Conservation (phyloP, 345 rosid genomes). For the Eucalyptus pauciflora region DNA sequence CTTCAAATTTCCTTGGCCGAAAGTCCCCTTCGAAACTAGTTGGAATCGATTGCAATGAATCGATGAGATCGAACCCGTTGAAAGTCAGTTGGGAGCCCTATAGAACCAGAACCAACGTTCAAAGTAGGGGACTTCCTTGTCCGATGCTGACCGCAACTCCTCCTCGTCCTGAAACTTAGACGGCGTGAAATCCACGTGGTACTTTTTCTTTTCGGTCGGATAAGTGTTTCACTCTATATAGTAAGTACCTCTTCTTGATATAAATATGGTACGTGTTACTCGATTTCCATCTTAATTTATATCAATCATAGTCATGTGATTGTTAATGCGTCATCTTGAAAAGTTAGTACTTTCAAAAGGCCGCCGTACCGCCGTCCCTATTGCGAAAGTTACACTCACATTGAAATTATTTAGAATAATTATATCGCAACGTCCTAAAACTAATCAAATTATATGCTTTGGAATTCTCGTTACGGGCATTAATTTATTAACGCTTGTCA, state of each 20-base stretch:
- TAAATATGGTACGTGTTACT: no score
- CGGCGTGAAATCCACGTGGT: background rate
- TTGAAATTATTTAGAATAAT: background rate
- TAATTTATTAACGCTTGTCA: background rate
- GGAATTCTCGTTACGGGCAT: background rate
- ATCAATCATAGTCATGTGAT: no score
- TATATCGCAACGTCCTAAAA: no score
- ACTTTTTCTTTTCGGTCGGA: background rate
- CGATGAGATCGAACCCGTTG: background rate
- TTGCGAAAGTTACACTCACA: background rate
- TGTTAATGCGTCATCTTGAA: no score
- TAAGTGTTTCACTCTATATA: background rate
- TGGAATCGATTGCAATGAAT: background rate
- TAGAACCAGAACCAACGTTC: background rate
- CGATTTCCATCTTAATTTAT: no score
- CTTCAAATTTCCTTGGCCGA: background rate
- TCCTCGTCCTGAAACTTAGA: no score
- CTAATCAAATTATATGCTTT: background rate
- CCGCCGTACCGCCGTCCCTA: rapidly evolving
- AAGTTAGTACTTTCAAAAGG: no score
- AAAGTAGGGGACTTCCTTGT: background rate
- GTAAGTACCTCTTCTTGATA: background rate
- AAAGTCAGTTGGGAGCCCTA: background rate
- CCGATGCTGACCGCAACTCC: background rate
- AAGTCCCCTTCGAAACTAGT: background rate